Base-by-base conservation (phyloP, 2,329 filamentous ascomycete genomes). In the Claviceps digitariae region DNA sequence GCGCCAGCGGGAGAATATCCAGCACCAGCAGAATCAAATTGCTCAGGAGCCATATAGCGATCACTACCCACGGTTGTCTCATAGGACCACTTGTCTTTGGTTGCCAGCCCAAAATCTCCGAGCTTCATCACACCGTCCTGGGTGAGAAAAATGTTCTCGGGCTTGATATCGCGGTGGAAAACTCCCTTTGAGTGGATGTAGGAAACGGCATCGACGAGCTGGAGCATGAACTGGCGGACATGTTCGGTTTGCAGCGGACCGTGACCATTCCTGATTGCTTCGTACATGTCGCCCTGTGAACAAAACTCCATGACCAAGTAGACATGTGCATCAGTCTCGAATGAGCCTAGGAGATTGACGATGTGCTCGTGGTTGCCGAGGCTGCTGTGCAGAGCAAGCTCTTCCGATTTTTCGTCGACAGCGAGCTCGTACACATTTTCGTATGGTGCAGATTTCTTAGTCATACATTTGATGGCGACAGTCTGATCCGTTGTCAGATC, bases 31-130 rank as follows among this genome's bases (percentile, higher is more conserved):
- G 90, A 90, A 67, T 97, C 91, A 63, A 93, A 97, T 70, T 98
- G 93, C 71, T 98, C 93, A 5, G 93, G 93, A 53, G 93, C 90
- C 93, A 98, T 98, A 74, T 98, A 98, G 53, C 93, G 89, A 67
- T 98, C 93, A 67, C 93, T 97, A 59, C 93, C 93, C 48, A 98
- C 93, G 57, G 87, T 93, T 58, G 86, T 84, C 74, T 98, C 93
- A 62, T 86, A 86, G 25, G 88, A 94, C 90, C 89, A 95, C 61
- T 83, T 77, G 57, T 95, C 89, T 7, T 83, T 87, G 12, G 91
- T 96, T 51, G 90, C 90, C 57, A 98, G 77, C 52, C 93, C 93
- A 67, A 97, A 95, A 69, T 98, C 93, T 63, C 93, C 93, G 38
- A 98, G 82, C 74, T 98, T 98, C 86, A 97, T 87, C 41, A 84